Base-by-base conservation (phyloP, 2,329 filamentous ascomycete species). In the Knufia petricola region DNA sequence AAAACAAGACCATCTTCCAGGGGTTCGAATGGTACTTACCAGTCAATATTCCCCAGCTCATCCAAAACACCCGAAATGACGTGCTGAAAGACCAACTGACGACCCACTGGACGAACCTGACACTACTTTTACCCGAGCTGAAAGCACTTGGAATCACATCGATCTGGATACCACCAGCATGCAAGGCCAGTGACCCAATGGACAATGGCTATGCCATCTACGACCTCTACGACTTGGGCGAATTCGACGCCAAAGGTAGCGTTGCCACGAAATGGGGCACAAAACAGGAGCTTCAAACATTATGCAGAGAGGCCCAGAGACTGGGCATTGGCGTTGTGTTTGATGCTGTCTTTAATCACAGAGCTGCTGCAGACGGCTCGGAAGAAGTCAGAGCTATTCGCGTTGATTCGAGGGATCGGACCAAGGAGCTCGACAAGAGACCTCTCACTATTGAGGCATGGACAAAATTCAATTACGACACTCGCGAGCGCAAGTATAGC, bases 21-120 rank as follows among this genome's bases (percentile, higher is more conserved):
- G 78, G 72, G 10, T 86, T 85, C 60, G 83, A 87, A 67, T 87
- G 83, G 83, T 80, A 86, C 59, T 72, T 79, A 3, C 79, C 80
- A 2, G 49, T 48, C 17, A 75, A 21, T 15, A 37, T 23, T 15
- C 43, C 23, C 21, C 19, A 24, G 4, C 32, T 24, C 24, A 21
- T 15, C n/a, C 30, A 46, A 37, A 19, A 36, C 8, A 10, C 30
- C 19, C 24, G 13, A 20, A 36, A 9, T n/a, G 43, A 31, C 4
- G 20, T 46, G 10, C n/a, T 23, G 20, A 46, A 46, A 15, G 30
- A 46, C 13, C 10, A 40, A 34, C 15, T 81, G 54, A 64, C 74
- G 46, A 65, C 70, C 41, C 81, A 85, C 63, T 85, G 78, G 75
- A 65, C 69, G 30, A 75, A 80, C 7, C 72, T 85, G 1, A 64